Conservation (phyloP, 805 yeast species). For the Danielia oregonensis region DNA sequence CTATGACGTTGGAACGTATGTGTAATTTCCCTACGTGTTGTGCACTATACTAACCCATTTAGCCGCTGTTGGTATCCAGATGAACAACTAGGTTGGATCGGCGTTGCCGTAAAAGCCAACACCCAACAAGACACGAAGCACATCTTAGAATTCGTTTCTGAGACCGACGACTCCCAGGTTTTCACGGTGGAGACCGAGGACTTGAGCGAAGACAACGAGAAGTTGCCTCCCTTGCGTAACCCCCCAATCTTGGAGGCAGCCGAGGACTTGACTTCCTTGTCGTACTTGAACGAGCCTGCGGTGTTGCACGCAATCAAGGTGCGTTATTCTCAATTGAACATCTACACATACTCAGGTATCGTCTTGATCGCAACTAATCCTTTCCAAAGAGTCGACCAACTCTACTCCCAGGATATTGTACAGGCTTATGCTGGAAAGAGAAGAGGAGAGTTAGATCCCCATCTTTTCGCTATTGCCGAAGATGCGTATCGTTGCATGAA, state of each 20-base stretch:
- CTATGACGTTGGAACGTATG: conserved; percentile 39
- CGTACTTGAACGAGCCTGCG: conserved; percentile 94
- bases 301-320: conserved; percentile 89
- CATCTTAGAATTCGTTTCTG: conserved; percentile 51
- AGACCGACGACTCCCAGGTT: conserved; percentile 39
- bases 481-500: conserved; percentile 96
- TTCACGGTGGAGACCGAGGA: conserved; percentile 46
- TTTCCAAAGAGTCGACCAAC: conserved; percentile 85
- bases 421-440: conserved; percentile 92
- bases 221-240: conserved; percentile 78
- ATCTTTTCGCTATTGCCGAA: conserved; percentile 94
- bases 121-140: conserved; percentile 42
- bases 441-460: conserved; percentile 95
- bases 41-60: conserved; percentile 6
- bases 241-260: conserved; percentile 91
- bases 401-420: conserved; percentile 87
- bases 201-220: conserved; percentile 50
- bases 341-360: conserved; percentile 94
- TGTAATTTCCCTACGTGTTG: conserved; percentile 1
- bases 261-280: conserved; percentile 88
- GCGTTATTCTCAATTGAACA: conserved; percentile 84
- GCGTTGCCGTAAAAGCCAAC: conserved; percentile 53
- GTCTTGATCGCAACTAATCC: conserved; percentile 96
- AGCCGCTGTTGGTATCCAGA: conserved; percentile 80
- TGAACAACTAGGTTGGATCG: conserved; percentile 68